Evolutionary conservation across 2,329 filamentous ascomycete species (phyloP).

Genomic region (Aspergillus melleus): DNA sequence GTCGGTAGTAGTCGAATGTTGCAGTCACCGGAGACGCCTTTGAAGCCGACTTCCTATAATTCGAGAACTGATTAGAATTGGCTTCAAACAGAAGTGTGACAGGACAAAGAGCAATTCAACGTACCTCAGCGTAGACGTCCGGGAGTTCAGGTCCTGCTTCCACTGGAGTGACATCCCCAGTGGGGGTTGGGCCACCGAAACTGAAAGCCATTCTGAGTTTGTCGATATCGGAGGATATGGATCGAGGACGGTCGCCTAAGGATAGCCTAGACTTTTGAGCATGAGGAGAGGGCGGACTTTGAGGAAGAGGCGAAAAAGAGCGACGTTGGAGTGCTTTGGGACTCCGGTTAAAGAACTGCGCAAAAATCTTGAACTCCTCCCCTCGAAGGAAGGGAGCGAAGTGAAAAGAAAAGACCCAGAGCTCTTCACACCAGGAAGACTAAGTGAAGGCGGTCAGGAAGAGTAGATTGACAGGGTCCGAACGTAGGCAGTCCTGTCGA

Average conservation of each 20-base stretch:
- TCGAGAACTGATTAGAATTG: neutral
- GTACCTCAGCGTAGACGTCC: conserved; percentile 79
- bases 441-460: neutral
- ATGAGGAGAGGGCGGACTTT: conserved; percentile 40
- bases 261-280: conserved; percentile 33
- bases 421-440: conserved; percentile 6
- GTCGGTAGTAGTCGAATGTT: conserved; percentile 78
- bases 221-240: conserved; percentile 39
- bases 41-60: conserved; percentile 73
- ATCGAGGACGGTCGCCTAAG: conserved; percentile 38
- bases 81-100: neutral
- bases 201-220: conserved; percentile 62
- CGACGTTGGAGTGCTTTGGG: conserved; percentile 43
- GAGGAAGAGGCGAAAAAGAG: conserved; percentile 41
- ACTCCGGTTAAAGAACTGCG: conserved; percentile 46
- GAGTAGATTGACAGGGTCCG: neutral
- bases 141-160: conserved; percentile 67
- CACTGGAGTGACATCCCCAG: conserved; percentile 39
- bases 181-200: conserved; percentile 51
- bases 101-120: conserved; percentile 15
- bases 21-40: conserved; percentile 73
- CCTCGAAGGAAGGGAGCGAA: conserved; percentile 22
- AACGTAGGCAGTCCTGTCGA: neutral
- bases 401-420: conserved; percentile 9
- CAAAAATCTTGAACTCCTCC: conserved; percentile 45